Conservation (phyloP, 768 basidiomycete species). For the Phaffia australis region DNA sequence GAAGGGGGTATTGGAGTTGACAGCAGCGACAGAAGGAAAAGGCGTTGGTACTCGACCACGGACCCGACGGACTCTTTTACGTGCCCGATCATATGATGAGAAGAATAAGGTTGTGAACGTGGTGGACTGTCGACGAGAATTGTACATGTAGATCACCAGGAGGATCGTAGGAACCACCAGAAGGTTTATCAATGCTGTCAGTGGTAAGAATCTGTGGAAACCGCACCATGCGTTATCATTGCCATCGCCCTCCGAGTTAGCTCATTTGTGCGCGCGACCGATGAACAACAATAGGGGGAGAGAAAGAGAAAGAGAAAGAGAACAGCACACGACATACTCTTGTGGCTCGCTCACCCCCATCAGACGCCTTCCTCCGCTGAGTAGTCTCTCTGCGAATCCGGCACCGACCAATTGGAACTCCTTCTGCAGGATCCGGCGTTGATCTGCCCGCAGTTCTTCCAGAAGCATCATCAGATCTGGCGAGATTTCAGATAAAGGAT, state of each 20-base stretch:
- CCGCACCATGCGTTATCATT: background rate
- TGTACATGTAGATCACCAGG: background rate
- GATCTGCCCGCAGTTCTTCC: conserved; percentile 22
- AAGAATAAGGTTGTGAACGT: too few relatives aligned
- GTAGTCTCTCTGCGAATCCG: conserved; percentile 14
- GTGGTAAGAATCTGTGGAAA: conserved; percentile 15
- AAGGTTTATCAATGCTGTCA: conserved; percentile 17
- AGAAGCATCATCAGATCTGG: conserved; percentile 20
- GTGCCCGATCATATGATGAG: too few relatives aligned
- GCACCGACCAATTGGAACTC: conserved; percentile 20
- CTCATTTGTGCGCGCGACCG: background rate
- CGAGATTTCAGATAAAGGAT: conserved; percentile 22
- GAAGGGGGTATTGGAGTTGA: too few relatives aligned
- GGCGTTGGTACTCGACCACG: too few relatives aligned
- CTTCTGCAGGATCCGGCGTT: conserved; percentile 15
- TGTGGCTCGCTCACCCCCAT: conserved; percentile 12
- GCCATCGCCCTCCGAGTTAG: too few relatives aligned
- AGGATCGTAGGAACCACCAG: conserved; percentile 20
- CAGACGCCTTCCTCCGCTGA: conserved; percentile 18
- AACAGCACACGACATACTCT: conserved; percentile 8
- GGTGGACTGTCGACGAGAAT: too few relatives aligned
- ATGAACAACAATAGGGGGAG: background rate
- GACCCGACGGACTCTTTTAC: too few relatives aligned
- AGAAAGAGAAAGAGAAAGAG: background rate
- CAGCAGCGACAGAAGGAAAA: too few relatives aligned